Base-by-base conservation (phyloP, 768 basidiomycete genomes). In the Leucocoprinus birnbaumii region DNA sequence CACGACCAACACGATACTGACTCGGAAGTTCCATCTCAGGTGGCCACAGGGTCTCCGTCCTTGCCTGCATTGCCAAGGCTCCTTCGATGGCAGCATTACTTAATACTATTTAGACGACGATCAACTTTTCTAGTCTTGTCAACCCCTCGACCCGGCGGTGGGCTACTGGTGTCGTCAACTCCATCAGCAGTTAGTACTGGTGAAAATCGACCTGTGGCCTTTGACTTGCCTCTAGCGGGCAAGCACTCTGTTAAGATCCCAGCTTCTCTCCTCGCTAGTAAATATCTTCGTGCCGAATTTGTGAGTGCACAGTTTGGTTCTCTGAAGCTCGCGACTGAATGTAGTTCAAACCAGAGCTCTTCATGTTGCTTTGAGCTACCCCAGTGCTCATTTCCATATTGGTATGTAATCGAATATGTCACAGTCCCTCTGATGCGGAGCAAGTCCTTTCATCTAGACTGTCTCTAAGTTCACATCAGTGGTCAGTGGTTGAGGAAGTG, bases 21-120 rank as follows among this genome's bases (percentile, higher is more conserved):
- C n/a, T n/a, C 34, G 79, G 80, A 60, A 78, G 79, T 58, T 65
- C 79, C 14, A 78, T 80, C 57, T 74, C 79, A 25, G 69, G 63
- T 22, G 79, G 79, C 3, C 79, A 80, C 70, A 79, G 78, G 59
- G 80, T 79, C 3, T 69, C 77, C 18, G 77, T 78, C 7, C 72
- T 75, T 44, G 77, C 80, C 22, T 80, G 78, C 60, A 68, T 80
- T 55, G 79, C 79, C 53, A 78, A 79, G 61, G 79, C 77, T n/a
- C 75, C 78, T 0, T 40, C 57, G 18, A 67, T 66, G 22, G 73
- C 66, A 38, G 63, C 65, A 18, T 57, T 48, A 41, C 73, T 69
- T 61, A 69, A 71, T 26, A 53, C 74, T 13, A 77, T 81, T 19
- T 81, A 79, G 78, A 80, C 78, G 22, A 81, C 79, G 70, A 76